These are phyloP conservation scores for Plasmodium malariae DNA, from an alignment of 169 alveolate species.

Conservation along the genomic window DNA sequence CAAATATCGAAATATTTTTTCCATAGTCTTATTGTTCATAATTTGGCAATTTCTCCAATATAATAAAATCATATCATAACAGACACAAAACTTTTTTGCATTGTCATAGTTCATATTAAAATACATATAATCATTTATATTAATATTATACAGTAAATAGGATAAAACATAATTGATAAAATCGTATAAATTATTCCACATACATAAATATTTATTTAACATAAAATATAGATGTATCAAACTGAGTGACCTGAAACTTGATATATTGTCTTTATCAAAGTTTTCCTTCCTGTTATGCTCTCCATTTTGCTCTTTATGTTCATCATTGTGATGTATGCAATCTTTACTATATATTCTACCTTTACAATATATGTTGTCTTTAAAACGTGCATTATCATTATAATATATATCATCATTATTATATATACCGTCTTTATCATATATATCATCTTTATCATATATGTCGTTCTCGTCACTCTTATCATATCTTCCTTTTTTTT, in stretches of 20 bases:
- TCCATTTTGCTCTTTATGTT: not conserved
- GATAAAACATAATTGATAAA: constrained; percentile 50
- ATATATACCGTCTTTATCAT: not conserved
- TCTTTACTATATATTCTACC: not conserved
- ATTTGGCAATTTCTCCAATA: constrained; percentile 73
- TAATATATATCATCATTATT: not conserved
- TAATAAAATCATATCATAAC: constrained; percentile 65
- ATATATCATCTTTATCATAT: not conserved
- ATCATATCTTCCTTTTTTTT: not conserved
- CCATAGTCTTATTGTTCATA: constrained; percentile 34
- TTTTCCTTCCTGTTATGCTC: not conserved
- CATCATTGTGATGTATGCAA: not conserved
- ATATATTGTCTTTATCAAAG: constrained; percentile 1
- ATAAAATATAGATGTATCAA: constrained; percentile 45
- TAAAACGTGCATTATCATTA: too few relatives aligned
- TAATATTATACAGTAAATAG: constrained; percentile 48
- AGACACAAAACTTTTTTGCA: constrained; percentile 69
- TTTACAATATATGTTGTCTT: not conserved
- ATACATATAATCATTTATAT: constrained; percentile 39
- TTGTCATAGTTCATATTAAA: constrained; percentile 53
- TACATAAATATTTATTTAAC: constrained; percentile 43
- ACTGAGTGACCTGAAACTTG: constrained; percentile 60
- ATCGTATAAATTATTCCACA: constrained; percentile 66
- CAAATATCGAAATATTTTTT: constrained; percentile 64
- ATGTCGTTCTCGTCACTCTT: not conserved